These are phyloP conservation scores for Ascochyta pisi DNA, from an alignment of 2,329 filamentous ascomycete genomes.

Conservation along the genomic window DNA sequence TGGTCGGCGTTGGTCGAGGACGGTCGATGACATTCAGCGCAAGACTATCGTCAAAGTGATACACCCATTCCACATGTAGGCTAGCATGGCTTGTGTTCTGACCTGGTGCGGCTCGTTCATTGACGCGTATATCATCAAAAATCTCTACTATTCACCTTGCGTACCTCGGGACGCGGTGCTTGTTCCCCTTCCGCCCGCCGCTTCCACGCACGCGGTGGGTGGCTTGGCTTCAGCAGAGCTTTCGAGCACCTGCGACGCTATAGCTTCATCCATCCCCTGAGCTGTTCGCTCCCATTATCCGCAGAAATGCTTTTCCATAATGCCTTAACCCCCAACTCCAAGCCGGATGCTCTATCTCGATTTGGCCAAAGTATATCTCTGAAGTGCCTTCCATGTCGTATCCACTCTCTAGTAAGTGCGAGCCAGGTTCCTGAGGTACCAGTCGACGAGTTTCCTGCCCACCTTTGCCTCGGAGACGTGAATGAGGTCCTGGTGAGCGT, in stretches of 20 bases:
- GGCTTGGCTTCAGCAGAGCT: conserved; percentile 17
- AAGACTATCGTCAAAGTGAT: conserved; percentile 27
- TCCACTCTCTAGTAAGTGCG: conserved; percentile 76
- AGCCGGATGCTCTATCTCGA: conserved; percentile 44
- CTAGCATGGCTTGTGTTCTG: conserved; percentile 2
- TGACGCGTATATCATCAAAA: conserved; percentile 22
- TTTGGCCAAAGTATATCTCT: conserved; percentile 19
- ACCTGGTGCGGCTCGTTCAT: conserved; percentile 15
- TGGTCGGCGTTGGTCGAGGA: conserved; percentile 25
- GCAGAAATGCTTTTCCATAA: conserved; percentile 43
- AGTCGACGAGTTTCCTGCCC: conserved; percentile 94
- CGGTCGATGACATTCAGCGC: neutral
- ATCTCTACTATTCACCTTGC: conserved; percentile 22
- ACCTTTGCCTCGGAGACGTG: conserved; percentile 99
- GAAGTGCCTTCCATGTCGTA: conserved; percentile 8
- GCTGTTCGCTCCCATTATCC: conserved; percentile 18
- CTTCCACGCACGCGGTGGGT: conserved; percentile 20
- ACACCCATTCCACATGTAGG: conserved; percentile 26
- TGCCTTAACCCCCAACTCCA: conserved; percentile 43
- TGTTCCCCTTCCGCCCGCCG: conserved; percentile 21
- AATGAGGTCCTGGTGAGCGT: conserved; percentile 76
- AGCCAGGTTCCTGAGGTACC: conserved; percentile 97
- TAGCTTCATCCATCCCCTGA: conserved; percentile 20
- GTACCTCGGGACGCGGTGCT: conserved; percentile 15
- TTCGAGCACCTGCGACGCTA: conserved; percentile 18